Evolutionary conservation across 768 basidiomycete species (phyloP), one percentile per base, ranked within the genome.

Genomic region (Porphyrellus cyaneotinctus): DNA sequence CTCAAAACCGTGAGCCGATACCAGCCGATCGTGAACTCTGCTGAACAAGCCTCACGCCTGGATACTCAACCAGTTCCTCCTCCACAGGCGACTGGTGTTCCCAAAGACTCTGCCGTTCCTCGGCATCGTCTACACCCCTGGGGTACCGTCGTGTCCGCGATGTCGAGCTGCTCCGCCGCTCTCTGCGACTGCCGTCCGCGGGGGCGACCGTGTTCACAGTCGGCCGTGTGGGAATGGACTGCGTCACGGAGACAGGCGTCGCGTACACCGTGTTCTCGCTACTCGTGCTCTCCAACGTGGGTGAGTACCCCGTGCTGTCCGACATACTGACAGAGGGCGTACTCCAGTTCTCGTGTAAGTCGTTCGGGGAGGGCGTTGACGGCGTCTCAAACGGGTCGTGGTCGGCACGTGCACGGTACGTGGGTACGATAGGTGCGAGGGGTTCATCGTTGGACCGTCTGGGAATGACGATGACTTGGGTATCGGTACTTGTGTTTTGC

Each of bases 81-180:
- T 64, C 66, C 5, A 53, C 51, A 2, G 59, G 60, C 1, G 63
- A 63, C 23, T 62, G 69, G 43, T 70, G 67, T 26, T 67, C 66
- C 79, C 78, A 82, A 49, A 87, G 59, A 44, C 82, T 76, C 47
- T 78, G 64, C 49, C 80, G 82, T 69, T 87, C 85, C 51, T 86
- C 85, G 44, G 66, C 64, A 47, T 87, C 85, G 59, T 82, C 80
- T 4, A 76, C 74, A 0, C 73, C 76, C 23, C 20, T 54, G n/a
- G 72, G 73, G 36, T 74, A 74, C 30, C 74, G 77, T 47, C 72
- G 74, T 5, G 79, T 78, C 53, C 83, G 82, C 38, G 70, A 71
- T 63, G 75, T 73, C 43, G 70, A 67, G 26, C 73, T 69, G 54
- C 75, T 68, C 26, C 72, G 67, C 24, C 72, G 68, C 20, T 65